Base-by-base conservation (phyloP, 2,329 filamentous ascomycete species). In the Diplodia seriata region DNA sequence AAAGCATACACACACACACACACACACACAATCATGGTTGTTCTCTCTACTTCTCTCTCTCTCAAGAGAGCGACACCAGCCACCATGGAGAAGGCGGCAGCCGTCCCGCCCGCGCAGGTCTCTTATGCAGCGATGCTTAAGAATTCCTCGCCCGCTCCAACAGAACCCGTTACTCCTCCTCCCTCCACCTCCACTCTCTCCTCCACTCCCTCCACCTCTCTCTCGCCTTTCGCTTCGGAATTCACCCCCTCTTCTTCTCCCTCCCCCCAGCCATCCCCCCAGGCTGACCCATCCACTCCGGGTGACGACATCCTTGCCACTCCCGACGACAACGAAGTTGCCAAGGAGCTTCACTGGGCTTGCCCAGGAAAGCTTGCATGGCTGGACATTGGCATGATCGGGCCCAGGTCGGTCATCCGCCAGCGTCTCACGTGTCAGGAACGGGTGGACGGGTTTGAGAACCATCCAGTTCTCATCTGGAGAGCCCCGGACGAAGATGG, bases 391-490 rank as follows among this genome's bases (percentile, higher is more conserved):
- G 59, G 59, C 11, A 36, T 15, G 31, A 63, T 63, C 14, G 43
- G 18, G n/a, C 47, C 47, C 5, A 26, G 20, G 5, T 51, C 59
- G 18, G 7, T 63, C 43, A 63, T 63, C 14, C 59, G 11, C 47
- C n/a, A 51, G 8, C 53, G 53, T n/a, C 64, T 49, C 11, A 26
- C 12, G n/a, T 29, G 18, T 5, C 26, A 36, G 36, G 64, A 66
- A 31, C 8, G 15, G 20, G 36, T 65, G 8, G 7, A 20, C 1
- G 64, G 64, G 8, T 66, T 66, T 26, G 53, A 57, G 40, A n/a
- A n/a, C 26, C 63, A 66, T 9, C 64, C 64, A 3, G 51, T 57
- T 12, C 38, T 66, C 23, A 50, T 66, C 43, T 66, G 51, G 51
- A 20, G 36, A 12, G 29, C 20, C 7, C 64, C 64, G 0, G 26